Percentiles rank a stretch among this genome's conserved stretches.
Evolutionary conservation across 768 basidiomycete species (phyloP).

Genomic region (Boletellus emodensis): DNA sequence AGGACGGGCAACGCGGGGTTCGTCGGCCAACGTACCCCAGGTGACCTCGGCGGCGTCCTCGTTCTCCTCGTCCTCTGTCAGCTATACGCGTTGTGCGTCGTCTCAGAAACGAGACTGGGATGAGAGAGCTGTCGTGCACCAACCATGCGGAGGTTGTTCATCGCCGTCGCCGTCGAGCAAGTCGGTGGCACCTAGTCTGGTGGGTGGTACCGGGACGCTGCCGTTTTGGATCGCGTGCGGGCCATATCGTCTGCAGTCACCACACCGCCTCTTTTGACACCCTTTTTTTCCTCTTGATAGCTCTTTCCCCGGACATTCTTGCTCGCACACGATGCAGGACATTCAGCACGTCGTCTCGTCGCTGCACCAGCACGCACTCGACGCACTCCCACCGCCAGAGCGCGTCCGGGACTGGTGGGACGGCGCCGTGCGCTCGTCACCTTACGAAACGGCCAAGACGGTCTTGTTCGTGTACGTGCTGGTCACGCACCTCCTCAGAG

Average conservation of each 20-base stretch:
- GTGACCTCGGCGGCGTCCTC: slow-evolving; percentile 77
- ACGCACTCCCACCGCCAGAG: neutral
- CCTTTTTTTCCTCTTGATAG: no score
- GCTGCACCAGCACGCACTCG: slow-evolving; percentile 2
- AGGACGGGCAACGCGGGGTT: neutral
- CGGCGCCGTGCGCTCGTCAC: slow-evolving; percentile 11
- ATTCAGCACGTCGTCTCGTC: slow-evolving; percentile 3
- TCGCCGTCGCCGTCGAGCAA: neutral
- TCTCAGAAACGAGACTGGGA: neutral
- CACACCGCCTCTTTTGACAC: no score
- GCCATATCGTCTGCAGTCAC: no score
- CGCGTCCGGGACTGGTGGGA: slow-evolving; percentile 15
- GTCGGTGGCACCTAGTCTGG: no score
- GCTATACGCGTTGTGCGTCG: slow-evolving; percentile 39
- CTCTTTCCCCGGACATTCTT: neutral
- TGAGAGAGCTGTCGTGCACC: slow-evolving; percentile 13
- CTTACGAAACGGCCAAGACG: slow-evolving; percentile 30
- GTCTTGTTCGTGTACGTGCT: slow-evolving; percentile 34
- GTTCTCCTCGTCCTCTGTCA: slow-evolving; percentile 72
- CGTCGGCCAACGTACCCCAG: slow-evolving; percentile 58
- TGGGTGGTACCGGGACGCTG: no score
- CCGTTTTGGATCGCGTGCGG: no score
- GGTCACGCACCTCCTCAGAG: slow-evolving; percentile 20
- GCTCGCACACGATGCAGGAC: slow-evolving; percentile 5
- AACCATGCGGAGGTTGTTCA: slow-evolving; percentile 59